Evolutionary conservation across 768 basidiomycete genomes (phyloP).

Genomic region (Boletus reticuloceps): DNA sequence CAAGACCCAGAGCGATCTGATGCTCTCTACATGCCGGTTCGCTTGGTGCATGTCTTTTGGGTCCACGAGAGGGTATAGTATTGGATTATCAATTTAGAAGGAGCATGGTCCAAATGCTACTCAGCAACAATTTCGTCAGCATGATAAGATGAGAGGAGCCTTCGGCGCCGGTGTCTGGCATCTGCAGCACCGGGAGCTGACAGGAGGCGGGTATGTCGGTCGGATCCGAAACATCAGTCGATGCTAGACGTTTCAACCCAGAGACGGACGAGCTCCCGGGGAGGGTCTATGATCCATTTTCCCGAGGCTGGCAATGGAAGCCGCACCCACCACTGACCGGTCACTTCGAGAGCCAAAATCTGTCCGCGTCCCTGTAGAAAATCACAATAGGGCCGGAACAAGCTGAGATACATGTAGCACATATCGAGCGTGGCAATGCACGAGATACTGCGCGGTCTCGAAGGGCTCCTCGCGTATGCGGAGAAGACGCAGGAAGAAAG

Average conservation of each 20-base stretch:
- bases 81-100: too few relatives aligned
- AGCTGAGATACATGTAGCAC: constrained; percentile 88
- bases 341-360: constrained; percentile 91
- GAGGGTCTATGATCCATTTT: constrained; percentile 91
- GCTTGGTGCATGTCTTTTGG: too few relatives aligned
- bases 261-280: constrained; percentile 91
- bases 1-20: too few relatives aligned
- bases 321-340: constrained; percentile 91
- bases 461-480: constrained; percentile 71
- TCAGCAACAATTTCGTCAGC: too few relatives aligned
- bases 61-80: too few relatives aligned
- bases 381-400: constrained; percentile 79
- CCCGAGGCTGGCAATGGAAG: constrained; percentile 87
- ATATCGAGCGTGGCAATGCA: constrained; percentile 98
- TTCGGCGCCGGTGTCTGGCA: too few relatives aligned
- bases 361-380: constrained; percentile 74
- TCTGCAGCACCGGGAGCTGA: too few relatives aligned
- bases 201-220: too few relatives aligned
- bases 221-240: constrained; percentile 88
- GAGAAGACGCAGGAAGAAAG: constrained; percentile 64
- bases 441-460: constrained; percentile 91
- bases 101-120: too few relatives aligned
- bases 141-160: too few relatives aligned
- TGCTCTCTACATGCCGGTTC: too few relatives aligned
- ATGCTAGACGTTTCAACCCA: constrained; percentile 82